phyloP scores from a whole-genome alignment of 495 filamentous ascomycete species.

The Tuber indicum region DNA sequence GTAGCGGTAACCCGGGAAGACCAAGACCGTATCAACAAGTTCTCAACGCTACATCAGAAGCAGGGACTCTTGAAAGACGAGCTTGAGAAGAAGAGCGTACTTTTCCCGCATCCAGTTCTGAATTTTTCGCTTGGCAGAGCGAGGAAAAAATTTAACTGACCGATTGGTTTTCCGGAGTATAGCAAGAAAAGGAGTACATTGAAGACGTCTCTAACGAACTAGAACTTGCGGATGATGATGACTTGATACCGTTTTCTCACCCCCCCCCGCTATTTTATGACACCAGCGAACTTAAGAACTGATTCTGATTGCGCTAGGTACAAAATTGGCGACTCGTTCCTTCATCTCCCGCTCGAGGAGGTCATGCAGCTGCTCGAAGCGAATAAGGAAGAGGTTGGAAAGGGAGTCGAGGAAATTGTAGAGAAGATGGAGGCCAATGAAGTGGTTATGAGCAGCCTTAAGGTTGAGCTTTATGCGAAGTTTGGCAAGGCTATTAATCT shows the following conservation, averaged over 20 bases:
- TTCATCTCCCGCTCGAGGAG: slow-evolving; percentile 73
- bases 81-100: slow-evolving; percentile 72
- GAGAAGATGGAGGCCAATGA: slow-evolving; percentile 63
- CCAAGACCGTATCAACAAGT: slow-evolving; percentile 97
- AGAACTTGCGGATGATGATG: slow-evolving; percentile 92
- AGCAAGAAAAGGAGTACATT: slow-evolving; percentile 98
- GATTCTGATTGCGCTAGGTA: slow-evolving; percentile 53
- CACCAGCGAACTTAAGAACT: slow-evolving; percentile 26
- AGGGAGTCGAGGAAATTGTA: slow-evolving; percentile 68
- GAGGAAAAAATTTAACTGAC: background rate
- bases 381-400: slow-evolving; percentile 64
- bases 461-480: slow-evolving; percentile 84
- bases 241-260: slow-evolving; percentile 68
- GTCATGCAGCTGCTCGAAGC: slow-evolving; percentile 74
- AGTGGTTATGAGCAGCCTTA: slow-evolving; percentile 82
- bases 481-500: slow-evolving; percentile 95
- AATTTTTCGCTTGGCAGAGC: background rate
- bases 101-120: background rate
- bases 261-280: background rate
- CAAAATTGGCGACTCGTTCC: slow-evolving; percentile 92
- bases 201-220: slow-evolving; percentile 86
- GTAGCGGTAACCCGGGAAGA: slow-evolving; percentile 90
- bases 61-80: slow-evolving; percentile 71
- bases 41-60: slow-evolving; percentile 87
- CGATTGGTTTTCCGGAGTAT: background rate